Evolutionary conservation across 1,139 yeast species (phyloP), one percentile per base, ranked within the genome.

Genomic region (Hemisphaericaspora subhashii): DNA sequence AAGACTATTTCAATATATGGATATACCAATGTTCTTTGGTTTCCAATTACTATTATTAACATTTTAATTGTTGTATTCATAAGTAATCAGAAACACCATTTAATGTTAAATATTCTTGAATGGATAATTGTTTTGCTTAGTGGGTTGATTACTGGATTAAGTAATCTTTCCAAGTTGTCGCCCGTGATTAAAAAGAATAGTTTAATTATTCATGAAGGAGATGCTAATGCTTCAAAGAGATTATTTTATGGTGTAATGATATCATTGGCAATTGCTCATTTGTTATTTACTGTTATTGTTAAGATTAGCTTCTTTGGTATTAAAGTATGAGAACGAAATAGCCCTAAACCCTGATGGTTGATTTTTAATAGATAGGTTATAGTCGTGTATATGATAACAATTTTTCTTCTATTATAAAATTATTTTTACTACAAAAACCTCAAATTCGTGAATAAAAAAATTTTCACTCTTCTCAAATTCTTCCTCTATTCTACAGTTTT

Each of bases 11-110:
- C 89, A 7, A 74, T 86, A 33, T 87, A 83, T 59, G 94, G 95
- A 4, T 87, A 87, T 59, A 76, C 95, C 25, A 84, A 84, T 53
- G 67, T 83, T 7, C 73, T 83, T 40, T 87, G 95, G 95, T 67
- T 83, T 20, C 94, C 94, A 2, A 83, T 86, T 24, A 83, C 92
- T 1, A 55, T 83, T 4, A 58, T 83, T 27, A 79, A 76, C 44
- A 57, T 77, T 13, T 54, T 77, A 27, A 65, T 77, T 40, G 81
- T 74, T 3, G 53, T 76, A 3, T 55, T 77, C 22, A 60, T 74
- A 15, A 68, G 65, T 45, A 70, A 64, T 43, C 46, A 60, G 36
- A 60, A 52, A 12, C 70, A 68, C 42, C 62, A 57, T 37, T 40
- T 57, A 2, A 36, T 69, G 3, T 55, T 74, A 39, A 74, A 64